Evolutionary conservation across 2,329 filamentous ascomycete genomes (phyloP), one percentile per base, ranked within the genome.

Genomic region (Beauveria bassiana): DNA sequence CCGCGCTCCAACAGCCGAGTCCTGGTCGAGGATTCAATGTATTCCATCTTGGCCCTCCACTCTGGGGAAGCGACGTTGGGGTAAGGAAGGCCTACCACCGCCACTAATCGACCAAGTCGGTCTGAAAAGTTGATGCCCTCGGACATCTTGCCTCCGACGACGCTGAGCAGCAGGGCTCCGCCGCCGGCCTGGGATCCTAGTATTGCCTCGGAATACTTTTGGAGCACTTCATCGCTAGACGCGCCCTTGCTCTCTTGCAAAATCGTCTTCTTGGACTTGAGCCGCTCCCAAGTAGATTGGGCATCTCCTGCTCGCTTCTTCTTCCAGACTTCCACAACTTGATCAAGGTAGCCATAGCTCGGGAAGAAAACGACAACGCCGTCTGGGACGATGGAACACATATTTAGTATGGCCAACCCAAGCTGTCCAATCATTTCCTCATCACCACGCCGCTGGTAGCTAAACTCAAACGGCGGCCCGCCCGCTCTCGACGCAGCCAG

Each of bases 41-140:
- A 93, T 70, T 91, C 86, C 70, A 95, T 86, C 72, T 93, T 93
- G 0, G 93, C 91, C 72, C 91, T 92, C 93, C 93, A 98, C 69
- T 97, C 91, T 1, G 92, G 87, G 10, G 89, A 91, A 67, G 90
- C 85, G 59, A 92, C 86, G 68, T 98, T 99, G 0, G 95, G 92
- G 67, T 96, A 99, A 0, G 95, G 95, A 4, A 99, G 78, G 0
- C 95, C 95, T 16, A 98, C 85, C n/a, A 98, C 89, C 16, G 96
- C 79, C 9, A 99, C 92, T 59, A 90, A 93, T 28, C 95, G 87
- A 1, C 95, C 95, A 0, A 99, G 85, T 3, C 83, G 81, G 75
- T 99, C 93, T 0, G 91, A 93, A 77, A 99, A 99, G 75, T 99
- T 99, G 77, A 99, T 99, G 66, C 95, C 95, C 75, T 99, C 95